phyloP scores from a whole-genome alignment of 257 asterid genomes.

The Echites panduratus region DNA sequence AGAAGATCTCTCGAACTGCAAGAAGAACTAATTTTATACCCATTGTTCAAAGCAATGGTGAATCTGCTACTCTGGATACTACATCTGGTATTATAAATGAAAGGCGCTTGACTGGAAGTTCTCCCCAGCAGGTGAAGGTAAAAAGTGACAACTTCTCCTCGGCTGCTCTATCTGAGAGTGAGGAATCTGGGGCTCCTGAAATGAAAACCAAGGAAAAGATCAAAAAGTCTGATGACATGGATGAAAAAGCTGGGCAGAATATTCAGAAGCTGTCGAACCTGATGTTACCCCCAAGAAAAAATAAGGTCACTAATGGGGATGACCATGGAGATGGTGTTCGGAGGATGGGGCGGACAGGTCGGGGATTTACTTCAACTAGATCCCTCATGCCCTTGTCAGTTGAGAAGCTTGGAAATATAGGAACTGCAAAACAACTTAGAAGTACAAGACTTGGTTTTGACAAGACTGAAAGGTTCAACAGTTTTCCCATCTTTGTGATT shows the following conservation, averaged over 20 bases:
- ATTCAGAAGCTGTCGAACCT: conserved; percentile 76
- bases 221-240: conserved; percentile 57
- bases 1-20: conserved; percentile 73
- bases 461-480: conserved; percentile 63
- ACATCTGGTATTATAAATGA: conserved; percentile 49
- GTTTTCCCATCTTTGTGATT: neutral
- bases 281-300: conserved; percentile 78
- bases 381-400: conserved; percentile 56
- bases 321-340: conserved; percentile 65
- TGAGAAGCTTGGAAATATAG: conserved; percentile 67
- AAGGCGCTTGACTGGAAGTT: conserved; percentile 50
- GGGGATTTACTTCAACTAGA: conserved; percentile 64
- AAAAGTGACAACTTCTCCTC: conserved; percentile 60
- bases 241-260: conserved; percentile 59
- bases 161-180: conserved; percentile 77
- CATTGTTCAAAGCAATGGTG: conserved; percentile 58
- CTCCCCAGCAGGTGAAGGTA: conserved; percentile 65
- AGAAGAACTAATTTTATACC: conserved; percentile 71
- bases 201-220: conserved; percentile 51
- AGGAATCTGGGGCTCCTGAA: conserved; percentile 80
- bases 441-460: conserved; percentile 74
- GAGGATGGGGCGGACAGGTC: conserved; percentile 84
- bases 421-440: conserved; percentile 80
- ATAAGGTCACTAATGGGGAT: conserved; percentile 47
- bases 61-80: conserved; percentile 38